Conservation (phyloP, 805 yeast genomes). For the Barnettozyma wickerhamii region DNA sequence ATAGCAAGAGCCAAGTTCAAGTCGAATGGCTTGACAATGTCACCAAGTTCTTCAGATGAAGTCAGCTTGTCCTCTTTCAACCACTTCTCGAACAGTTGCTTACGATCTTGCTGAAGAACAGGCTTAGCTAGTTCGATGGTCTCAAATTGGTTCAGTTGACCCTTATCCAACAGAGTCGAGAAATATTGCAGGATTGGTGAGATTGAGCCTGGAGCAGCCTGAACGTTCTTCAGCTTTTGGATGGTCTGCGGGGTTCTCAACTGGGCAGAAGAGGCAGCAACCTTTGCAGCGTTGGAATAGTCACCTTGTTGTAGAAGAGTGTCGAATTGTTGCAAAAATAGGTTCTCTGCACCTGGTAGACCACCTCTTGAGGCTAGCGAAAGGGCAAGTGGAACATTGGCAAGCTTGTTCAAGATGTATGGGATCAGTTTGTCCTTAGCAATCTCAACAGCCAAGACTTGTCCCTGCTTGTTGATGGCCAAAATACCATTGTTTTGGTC, state of each 20-base stretch:
- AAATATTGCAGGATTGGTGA: conserved; percentile 93
- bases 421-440: conserved; percentile 83
- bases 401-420: conserved; percentile 79
- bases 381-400: conserved; percentile 83
- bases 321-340: conserved; percentile 89
- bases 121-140: conserved; percentile 94
- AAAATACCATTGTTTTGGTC: conserved; percentile 77
- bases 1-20: conserved; percentile 84
- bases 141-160: conserved; percentile 87
- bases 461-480: conserved; percentile 92
- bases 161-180: conserved; percentile 86
- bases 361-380: conserved; percentile 93
- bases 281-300: conserved; percentile 89
- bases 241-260: conserved; percentile 93
- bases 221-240: conserved; percentile 83
- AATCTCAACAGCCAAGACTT: conserved; percentile 88
- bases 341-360: conserved; percentile 92
- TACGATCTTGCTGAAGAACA: conserved; percentile 90
- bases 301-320: conserved; percentile 79
- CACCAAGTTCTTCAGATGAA: conserved; percentile 96
- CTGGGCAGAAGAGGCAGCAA: conserved; percentile 92
- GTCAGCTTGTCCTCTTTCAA: conserved; percentile 91
- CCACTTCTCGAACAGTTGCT: conserved; percentile 93
- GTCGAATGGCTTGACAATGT: conserved; percentile 85
- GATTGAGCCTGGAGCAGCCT: conserved; percentile 90